These are phyloP conservation scores for Phoenix dactylifera DNA, from an alignment of 176 grass and related monocot genomes.

Conservation along the genomic window DNA sequence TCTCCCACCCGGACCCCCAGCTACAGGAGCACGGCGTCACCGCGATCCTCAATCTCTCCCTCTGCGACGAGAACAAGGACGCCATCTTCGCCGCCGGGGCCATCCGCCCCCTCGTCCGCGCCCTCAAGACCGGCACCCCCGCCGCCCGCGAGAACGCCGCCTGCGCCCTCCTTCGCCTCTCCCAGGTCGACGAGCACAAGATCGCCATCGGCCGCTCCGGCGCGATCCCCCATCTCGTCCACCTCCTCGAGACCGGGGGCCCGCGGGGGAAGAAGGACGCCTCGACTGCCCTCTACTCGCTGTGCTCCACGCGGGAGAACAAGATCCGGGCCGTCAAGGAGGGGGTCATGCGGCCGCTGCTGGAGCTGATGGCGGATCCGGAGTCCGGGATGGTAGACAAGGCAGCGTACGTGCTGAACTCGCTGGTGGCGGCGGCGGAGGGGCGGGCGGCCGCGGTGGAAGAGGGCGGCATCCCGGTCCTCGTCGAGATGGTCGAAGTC, in stretches of 20 bases:
- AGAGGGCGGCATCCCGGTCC: background rate
- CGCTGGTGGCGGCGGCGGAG: constrained; percentile 9
- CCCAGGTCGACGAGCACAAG: background rate
- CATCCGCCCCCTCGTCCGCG: constrained; percentile 9
- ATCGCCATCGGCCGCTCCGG: constrained; percentile 2
- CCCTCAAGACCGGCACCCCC: constrained; percentile 2
- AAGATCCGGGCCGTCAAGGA: constrained; percentile 3
- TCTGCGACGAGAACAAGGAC: constrained; percentile 12
- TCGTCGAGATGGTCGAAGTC: constrained; percentile 1
- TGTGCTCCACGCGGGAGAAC: constrained; percentile 6
- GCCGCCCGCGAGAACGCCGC: constrained; percentile 12
- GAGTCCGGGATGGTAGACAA: constrained; percentile 9
- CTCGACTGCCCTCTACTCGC: constrained; percentile 4
- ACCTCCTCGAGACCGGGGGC: background rate
- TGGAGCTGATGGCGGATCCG: constrained; percentile 6
- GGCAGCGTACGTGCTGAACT: constrained; percentile 9
- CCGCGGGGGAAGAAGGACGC: constrained; percentile 8
- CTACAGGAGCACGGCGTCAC: constrained; percentile 11
- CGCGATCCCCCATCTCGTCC: constrained; percentile 3
- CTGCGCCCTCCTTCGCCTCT: constrained; percentile 1
- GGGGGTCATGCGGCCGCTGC: background rate
- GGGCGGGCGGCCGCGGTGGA: constrained; percentile 4
- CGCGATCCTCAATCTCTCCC: constrained; percentile 8
- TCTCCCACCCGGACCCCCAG: background rate
- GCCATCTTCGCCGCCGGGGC: background rate